Conservation (phyloP, 129 eudicot genomes). For the Pseudognaphalium luteoalbum region DNA sequence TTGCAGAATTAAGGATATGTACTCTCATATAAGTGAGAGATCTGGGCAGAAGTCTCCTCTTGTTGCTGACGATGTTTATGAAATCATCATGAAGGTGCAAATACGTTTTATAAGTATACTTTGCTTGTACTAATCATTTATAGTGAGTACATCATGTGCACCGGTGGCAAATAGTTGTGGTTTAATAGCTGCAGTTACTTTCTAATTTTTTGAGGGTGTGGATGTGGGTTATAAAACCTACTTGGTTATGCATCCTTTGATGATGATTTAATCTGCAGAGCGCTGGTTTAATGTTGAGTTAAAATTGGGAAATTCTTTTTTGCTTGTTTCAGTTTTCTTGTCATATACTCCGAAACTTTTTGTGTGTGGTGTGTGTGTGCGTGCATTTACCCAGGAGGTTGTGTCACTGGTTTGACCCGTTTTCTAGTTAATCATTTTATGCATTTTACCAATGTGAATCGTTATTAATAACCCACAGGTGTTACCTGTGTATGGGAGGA, state of each 20-base stretch:
- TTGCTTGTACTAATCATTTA: neutral
- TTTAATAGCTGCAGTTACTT: too few relatives aligned
- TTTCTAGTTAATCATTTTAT: too few relatives aligned
- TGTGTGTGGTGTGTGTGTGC: too few relatives aligned
- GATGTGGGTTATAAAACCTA: neutral
- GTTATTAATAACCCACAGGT: too few relatives aligned
- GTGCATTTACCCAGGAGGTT: too few relatives aligned
- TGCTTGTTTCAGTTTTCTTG: too few relatives aligned
- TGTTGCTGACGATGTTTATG: conserved; percentile 91
- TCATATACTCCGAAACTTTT: too few relatives aligned
- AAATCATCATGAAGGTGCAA: conserved; percentile 78
- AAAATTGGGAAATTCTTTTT: neutral
- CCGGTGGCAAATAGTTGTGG: too few relatives aligned
- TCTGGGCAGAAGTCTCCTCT: conserved; percentile 81
- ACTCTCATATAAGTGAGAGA: conserved; percentile 66
- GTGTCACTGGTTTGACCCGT: too few relatives aligned
- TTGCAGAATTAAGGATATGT: conserved; percentile 80
- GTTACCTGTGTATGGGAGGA: neutral
- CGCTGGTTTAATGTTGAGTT: neutral
- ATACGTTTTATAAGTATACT: neutral
- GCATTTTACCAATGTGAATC: too few relatives aligned
- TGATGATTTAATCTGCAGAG: too few relatives aligned
- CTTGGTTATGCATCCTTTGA: neutral
- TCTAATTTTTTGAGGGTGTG: neutral
- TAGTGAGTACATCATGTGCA: too few relatives aligned